Conservation (phyloP, 805 yeast species). For the Kodamaea leandrae region DNA sequence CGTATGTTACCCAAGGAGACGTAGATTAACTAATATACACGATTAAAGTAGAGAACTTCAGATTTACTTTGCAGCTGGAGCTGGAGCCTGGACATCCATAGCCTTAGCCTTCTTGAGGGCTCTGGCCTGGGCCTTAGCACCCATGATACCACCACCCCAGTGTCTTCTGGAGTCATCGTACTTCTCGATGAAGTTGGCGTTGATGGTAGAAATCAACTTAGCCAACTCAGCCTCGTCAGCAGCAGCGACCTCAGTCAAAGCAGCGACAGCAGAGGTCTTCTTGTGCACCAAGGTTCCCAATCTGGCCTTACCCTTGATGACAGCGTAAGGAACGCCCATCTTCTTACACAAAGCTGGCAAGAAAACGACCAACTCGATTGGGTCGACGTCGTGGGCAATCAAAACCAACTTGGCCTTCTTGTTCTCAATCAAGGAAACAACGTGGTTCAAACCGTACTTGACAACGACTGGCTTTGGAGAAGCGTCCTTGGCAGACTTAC, state of each 20-base stretch:
- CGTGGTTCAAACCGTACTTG: conserved; percentile 99
- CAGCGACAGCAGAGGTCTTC: conserved; percentile 96
- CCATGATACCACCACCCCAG: conserved; percentile 99
- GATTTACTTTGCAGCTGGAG: conserved; percentile 8
- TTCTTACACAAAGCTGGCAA: conserved; percentile 98
- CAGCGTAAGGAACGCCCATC: conserved; percentile 88
- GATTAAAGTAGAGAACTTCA: not conserved
- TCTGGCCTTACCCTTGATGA: conserved; percentile 46
- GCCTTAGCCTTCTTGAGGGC: conserved; percentile 70
- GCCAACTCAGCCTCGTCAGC: conserved; percentile 96
- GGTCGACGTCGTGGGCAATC: conserved; percentile 99
- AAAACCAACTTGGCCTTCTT: conserved; percentile 96
- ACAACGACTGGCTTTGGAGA: conserved; percentile 95
- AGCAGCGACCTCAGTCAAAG: conserved; percentile 89
- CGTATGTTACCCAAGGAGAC: not conserved
- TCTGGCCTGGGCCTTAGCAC: conserved; percentile 89
- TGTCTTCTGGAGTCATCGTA: conserved; percentile 95
- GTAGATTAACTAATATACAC: conserved; percentile 7
- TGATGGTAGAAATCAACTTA: conserved; percentile 85
- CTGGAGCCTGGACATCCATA: conserved; percentile 27
- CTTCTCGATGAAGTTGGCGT: conserved; percentile 89
- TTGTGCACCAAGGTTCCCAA: conserved; percentile 74
- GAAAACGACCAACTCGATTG: conserved; percentile 95
- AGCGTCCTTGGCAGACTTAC: conserved; percentile 94
- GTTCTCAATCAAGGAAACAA: conserved; percentile 94